Conservation (phyloP, 768 basidiomycete species). For the Leucosporidium creatinivorum region DNA sequence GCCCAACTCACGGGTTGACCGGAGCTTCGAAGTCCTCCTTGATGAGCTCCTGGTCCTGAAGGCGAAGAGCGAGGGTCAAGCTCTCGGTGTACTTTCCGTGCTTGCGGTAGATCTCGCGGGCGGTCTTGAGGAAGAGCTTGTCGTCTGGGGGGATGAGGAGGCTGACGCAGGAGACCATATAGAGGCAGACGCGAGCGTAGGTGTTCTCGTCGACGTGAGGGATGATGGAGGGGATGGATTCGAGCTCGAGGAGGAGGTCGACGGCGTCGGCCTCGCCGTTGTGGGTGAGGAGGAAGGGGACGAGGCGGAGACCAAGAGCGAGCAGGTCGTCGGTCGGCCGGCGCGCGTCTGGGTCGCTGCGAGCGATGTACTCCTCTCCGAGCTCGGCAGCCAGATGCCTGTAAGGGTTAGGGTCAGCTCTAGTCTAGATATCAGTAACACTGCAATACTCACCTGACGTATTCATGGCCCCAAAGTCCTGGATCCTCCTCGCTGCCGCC, state of each 20-base stretch:
- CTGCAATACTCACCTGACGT: constrained; percentile 54
- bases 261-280: constrained; percentile 99
- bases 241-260: constrained; percentile 86
- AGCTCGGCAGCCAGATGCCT: constrained; percentile 86
- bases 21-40: constrained; percentile 82
- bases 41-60: constrained; percentile 72
- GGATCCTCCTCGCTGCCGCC: constrained; percentile 58
- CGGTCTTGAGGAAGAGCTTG: constrained; percentile 74
- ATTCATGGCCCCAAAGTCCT: constrained; percentile 98
- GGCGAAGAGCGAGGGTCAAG: constrained; percentile 70
- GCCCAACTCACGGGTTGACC: constrained; percentile 77
- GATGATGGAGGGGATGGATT: constrained; percentile 71
- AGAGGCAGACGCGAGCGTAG: constrained; percentile 79
- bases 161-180: constrained; percentile 91
- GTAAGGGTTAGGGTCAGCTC: neutral
- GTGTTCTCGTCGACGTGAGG: constrained; percentile 79
- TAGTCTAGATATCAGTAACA: no score
- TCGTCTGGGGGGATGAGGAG: constrained; percentile 91
- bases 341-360: constrained; percentile 51
- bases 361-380: constrained; percentile 76
- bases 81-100: constrained; percentile 87
- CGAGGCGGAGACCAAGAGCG: constrained; percentile 70
- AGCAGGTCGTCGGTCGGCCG: constrained; percentile 59
- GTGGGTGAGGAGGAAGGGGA: constrained; percentile 79
- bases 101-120: constrained; percentile 79